Evolutionary conservation across 345 rosid species (phyloP).

Genomic region (Firmiana major): DNA sequence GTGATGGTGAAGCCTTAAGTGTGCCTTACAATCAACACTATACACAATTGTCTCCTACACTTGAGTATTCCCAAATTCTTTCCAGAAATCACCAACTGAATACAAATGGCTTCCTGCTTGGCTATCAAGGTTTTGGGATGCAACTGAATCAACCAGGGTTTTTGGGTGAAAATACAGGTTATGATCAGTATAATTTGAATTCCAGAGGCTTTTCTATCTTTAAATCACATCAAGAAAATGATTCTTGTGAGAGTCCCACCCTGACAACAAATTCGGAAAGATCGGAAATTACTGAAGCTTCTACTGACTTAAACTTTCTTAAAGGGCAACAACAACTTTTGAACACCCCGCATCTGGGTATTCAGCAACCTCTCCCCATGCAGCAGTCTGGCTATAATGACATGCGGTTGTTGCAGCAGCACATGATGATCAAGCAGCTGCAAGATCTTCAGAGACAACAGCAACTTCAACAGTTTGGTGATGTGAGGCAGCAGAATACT

Average conservation of each 20-base stretch:
- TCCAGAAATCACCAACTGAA: conserved; percentile 20
- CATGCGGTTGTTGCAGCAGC: conserved; percentile 67
- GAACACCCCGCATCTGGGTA: conserved; percentile 27
- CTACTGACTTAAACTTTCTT: conserved; percentile 35
- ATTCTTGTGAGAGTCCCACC: conserved; percentile 36
- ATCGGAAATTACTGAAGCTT: conserved; percentile 39
- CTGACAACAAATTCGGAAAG: conserved; percentile 41
- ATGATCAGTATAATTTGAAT: conserved; percentile 29
- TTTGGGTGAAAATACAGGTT: conserved; percentile 17
- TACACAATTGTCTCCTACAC: conserved; percentile 22
- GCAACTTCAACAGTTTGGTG: conserved; percentile 45
- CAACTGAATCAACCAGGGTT: conserved; percentile 22
- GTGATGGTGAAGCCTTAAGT: conserved; percentile 23
- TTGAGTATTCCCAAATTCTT: conserved; percentile 26
- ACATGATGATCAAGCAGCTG: conserved; percentile 59
- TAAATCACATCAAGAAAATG: conserved; percentile 30
- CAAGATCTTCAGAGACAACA: conserved; percentile 75
- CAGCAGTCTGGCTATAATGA: conserved; percentile 60
- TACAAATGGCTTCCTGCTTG: conserved; percentile 28
- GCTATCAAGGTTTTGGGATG: conserved; percentile 29
- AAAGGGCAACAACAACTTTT: conserved; percentile 38
- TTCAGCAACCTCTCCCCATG: conserved; percentile 31
- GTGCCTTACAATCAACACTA: conserved; percentile 14
- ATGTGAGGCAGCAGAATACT: conserved; percentile 45
- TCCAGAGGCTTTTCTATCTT: conserved; percentile 19